Base-by-base conservation (phyloP, 2,329 filamentous ascomycete species). In the Aspergillus fumigatiaffinis region DNA sequence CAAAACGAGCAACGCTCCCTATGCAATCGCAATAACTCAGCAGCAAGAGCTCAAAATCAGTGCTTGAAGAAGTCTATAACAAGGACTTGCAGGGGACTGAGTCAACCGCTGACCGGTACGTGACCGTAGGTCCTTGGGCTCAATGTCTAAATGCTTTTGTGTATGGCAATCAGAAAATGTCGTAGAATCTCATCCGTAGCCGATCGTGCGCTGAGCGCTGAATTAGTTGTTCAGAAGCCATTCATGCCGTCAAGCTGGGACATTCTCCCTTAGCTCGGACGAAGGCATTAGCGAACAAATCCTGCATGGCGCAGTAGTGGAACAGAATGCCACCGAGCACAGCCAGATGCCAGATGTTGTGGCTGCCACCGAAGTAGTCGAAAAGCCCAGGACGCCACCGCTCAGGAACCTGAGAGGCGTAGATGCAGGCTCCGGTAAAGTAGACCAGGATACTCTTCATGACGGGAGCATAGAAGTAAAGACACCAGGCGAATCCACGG, bases 321-420 rank as follows among this genome's bases (percentile, higher is more conserved):
- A 96, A 97, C n/a, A 97, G 76, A 57, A 99, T 99, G 10, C 94
- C 94, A 17, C 92, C 91, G 28, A 99, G 79, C 10, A 99, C 94
- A 7, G 94, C 94, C 35, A 96, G 77, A 75, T 99, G 94, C 94
- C 94, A 99, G 57, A 99, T 86, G 74, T 99, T 99, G 77, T 99
- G 94, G 73, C 91, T 95, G 49, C 91, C 92, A 42, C 94, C 94
- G 44, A 95, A 83, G 72, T 97, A 97, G 75, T 99, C 94, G 67
- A 99, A 99, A 71, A 89, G 85, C 51, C 94, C 94, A 0, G 94
- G 94, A 66, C 83, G 89, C 89, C 92, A 99, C 60, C 92, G 83
- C 79, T 99, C 94, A 2, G 94, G 94, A 0, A 96, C 83, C 75
- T 96, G 93, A 73, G 88, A 91, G 9, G 92, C 92, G 71, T 99